phyloP scores from a whole-genome alignment of 495 filamentous ascomycete species.

The Jackrogersella minutella region DNA sequence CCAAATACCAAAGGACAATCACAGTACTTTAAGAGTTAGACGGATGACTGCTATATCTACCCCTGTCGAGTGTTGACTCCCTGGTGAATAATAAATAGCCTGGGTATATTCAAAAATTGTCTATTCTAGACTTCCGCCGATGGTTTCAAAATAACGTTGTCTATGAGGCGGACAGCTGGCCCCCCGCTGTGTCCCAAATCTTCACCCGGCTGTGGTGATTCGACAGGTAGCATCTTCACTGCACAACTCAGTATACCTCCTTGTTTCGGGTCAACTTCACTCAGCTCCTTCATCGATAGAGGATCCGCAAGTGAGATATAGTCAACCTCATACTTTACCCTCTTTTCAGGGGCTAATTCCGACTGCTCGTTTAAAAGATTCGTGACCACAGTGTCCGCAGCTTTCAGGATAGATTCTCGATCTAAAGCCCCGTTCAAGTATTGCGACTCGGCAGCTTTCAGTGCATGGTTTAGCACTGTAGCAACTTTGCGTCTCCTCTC shows the following conservation, averaged over 20 bases:
- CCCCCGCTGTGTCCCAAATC: slow-evolving; percentile 74
- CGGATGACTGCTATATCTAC: no score
- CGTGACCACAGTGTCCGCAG: slow-evolving; percentile 64
- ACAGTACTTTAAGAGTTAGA: no score
- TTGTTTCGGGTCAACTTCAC: slow-evolving; percentile 65
- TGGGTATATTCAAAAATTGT: slow-evolving; percentile 21
- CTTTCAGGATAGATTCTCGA: slow-evolving; percentile 71
- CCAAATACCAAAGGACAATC: no score
- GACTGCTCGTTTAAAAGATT: slow-evolving; percentile 67
- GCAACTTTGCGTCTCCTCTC: slow-evolving; percentile 73
- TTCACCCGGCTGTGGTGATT: slow-evolving; percentile 71
- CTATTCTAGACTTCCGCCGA: slow-evolving; percentile 15
- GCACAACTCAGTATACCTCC: slow-evolving; percentile 90
- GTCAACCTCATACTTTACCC: slow-evolving; percentile 82
- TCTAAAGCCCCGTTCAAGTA: slow-evolving; percentile 66
- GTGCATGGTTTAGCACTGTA: slow-evolving; percentile 70
- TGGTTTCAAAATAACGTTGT: slow-evolving; percentile 83
- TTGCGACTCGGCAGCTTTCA: slow-evolving; percentile 73
- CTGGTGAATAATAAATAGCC: background rate
- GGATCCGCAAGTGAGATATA: slow-evolving; percentile 90
- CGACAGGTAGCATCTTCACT: slow-evolving; percentile 85
- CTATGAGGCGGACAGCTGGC: slow-evolving; percentile 82
- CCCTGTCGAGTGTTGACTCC: background rate
- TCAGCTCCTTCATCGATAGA: slow-evolving; percentile 78
- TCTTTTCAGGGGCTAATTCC: slow-evolving; percentile 63